Base-by-base conservation (phyloP, 805 yeast species). In the Yarrowia sp. region DNA sequence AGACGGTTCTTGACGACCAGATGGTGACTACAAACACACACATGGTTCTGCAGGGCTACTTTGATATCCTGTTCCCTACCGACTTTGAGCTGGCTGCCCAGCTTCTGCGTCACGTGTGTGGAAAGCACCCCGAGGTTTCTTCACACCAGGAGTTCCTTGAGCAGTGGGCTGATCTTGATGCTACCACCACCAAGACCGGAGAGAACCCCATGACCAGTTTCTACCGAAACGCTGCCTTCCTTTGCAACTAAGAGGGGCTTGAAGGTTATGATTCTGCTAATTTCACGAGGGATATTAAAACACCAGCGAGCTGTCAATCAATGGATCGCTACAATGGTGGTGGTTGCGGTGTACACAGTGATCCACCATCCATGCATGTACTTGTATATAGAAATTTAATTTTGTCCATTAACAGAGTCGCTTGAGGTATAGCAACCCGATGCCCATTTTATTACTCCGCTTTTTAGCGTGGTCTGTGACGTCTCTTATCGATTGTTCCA, bases 61-160 rank as follows among this genome's bases (percentile, higher is more conserved):
- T 89, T 73, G 96, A 90, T 74, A 90, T 90, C 60, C 85, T 89
- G 87, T 90, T 90, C 71, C 90, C 96, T 9, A 90, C 96, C 0
- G 88, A 90, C 71, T 91, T 90, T 74, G 75, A 77, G 8, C 77
- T 85, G 8, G 84, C 86, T 4, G 79, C 83, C 44, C 87, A 86
- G 57, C 67, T 90, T 66, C 91, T 90, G 72, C 77, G 79, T 15
- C 82, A 83, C 67, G 83, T 89, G 14, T 82, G 86, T 18, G 91
- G 91, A 0, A 87, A 83, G 69, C 73, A 80, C 2, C 81, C 86
- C 14, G 77, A 76, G 63, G 82, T 83, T 0, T 79, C 83, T 45
- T 75, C 85, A 41, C 96, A 90, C 74, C 75, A 79, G 8, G 89
- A 85, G 15, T 90, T 89, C 68, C 73, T 90, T 68, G 80, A 78